Percentiles rank a stretch among this genome's conserved stretches.
Conservation (phyloP, 139 green algal genomes). For the Picochlorum sp. region DNA sequence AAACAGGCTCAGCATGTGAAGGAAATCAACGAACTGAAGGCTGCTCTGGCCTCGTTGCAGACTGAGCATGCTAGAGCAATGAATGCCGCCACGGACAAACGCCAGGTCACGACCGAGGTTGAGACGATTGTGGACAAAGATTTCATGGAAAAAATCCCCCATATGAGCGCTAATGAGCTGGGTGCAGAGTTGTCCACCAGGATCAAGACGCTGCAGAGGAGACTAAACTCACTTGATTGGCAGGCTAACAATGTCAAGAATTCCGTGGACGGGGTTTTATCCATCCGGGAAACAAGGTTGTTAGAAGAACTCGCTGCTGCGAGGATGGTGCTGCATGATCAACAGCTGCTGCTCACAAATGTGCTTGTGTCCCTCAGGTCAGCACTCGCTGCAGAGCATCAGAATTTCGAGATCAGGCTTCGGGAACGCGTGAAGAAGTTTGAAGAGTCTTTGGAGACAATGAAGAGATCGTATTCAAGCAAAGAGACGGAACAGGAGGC, state of each 20-base stretch:
- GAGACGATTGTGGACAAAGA: conserved; percentile 9
- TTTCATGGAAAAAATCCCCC: conserved; percentile 16
- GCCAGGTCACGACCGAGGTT: background rate
- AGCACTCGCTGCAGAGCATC: background rate
- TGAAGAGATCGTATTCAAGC: too few relatives aligned
- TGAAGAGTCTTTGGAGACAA: background rate
- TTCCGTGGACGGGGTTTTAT: background rate
- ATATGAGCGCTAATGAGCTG: conserved; percentile 26
- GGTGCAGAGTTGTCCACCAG: conserved; percentile 11
- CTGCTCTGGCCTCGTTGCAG: conserved; percentile 31
- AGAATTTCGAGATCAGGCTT: background rate
- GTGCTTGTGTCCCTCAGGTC: background rate
- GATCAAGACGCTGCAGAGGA: conserved; percentile 9
- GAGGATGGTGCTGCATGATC: background rate
- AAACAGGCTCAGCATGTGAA: conserved; percentile 34
- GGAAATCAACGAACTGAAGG: conserved; percentile 37
- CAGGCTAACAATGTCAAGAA: background rate
- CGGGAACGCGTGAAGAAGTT: background rate
- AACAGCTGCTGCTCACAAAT: background rate
- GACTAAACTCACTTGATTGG: conserved; percentile 7
- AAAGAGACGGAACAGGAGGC: too few relatives aligned
- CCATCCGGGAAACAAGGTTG: background rate
- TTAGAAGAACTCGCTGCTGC: background rate
- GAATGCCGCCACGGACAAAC: conserved; percentile 13
- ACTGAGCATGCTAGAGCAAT: conserved; percentile 19